Percentiles rank a stretch among this genome's conserved stretches.
These are phyloP conservation scores for Cryptococcus hybrid DNA, from an alignment of 1,284 basidiomycete species.

Conservation along the genomic window DNA sequence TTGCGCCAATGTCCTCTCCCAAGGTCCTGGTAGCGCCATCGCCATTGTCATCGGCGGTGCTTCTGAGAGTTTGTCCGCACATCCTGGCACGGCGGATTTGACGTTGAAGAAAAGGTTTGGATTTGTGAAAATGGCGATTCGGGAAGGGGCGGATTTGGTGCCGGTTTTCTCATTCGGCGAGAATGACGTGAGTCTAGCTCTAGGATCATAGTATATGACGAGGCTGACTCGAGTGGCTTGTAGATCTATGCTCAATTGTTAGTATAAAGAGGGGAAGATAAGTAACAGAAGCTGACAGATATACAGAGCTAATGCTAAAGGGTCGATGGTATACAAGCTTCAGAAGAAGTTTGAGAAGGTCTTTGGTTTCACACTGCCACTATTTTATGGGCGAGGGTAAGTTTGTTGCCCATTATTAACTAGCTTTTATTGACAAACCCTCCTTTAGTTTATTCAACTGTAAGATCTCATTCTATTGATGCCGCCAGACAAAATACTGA, in stretches of 20 bases:
- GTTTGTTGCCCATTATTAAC: conserved; percentile 5
- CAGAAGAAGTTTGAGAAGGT: conserved; percentile 87
- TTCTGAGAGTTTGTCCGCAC: conserved; percentile 87
- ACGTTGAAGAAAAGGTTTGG: conserved; percentile 81
- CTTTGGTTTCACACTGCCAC: conserved; percentile 95
- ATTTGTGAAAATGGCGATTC: conserved; percentile 96
- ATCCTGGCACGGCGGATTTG: conserved; percentile 85
- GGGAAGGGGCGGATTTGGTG: conserved; percentile 88
- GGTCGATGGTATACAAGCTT: conserved; percentile 79
- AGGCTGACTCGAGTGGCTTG: conserved; percentile 3
- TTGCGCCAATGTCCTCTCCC: conserved; percentile 81
- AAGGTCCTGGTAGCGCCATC: conserved; percentile 69
- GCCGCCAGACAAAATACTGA: not conserved
- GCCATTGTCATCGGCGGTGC: conserved; percentile 97
- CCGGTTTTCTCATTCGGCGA: conserved; percentile 97
- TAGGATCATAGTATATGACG: not conserved
- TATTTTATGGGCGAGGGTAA: conserved; percentile 83
- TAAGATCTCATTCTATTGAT: conserved; percentile 49
- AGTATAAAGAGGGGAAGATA: conserved; percentile 6
- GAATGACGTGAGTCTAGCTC: conserved; percentile 74
- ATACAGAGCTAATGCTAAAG: conserved; percentile 72
- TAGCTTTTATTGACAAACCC: not conserved
- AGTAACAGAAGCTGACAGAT: too few species aligned
- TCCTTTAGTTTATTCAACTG: conserved; percentile 71
- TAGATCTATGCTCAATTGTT: conserved; percentile 93